Evolutionary conservation across 2,329 filamentous ascomycete species (phyloP), one percentile per base, ranked within the genome.

Genomic region (Fusarium protoensiforme): DNA sequence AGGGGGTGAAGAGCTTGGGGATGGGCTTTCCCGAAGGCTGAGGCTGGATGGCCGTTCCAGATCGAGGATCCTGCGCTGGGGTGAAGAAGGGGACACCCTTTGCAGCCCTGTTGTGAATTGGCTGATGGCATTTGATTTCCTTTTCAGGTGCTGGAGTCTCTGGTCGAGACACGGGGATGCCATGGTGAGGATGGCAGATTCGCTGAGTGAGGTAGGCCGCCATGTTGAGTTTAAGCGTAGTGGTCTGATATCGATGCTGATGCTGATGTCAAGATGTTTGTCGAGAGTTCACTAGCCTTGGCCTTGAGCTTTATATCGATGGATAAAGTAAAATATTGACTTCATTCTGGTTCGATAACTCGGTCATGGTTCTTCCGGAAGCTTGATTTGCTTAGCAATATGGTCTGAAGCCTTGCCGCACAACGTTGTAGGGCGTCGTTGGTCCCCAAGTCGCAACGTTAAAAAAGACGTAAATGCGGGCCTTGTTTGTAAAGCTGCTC

Each of bases 1-100:
- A 75, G 0, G 87, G 86, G 0, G 80, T 83, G 77, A 87, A 87
- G 24, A 87, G 81, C 67, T 87, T 89, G 1, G 88, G 86, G 8
- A 90, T 85, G 13, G 86, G 80, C 38, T 83, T 82, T 64, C 85
- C 84, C 3, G 46, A 83, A 65, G 87, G 79, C 62, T 88, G 27
- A 27, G 83, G 82, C 18, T 79, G 69, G 10, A 81, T 71, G 2
- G 85, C 85, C 7, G 84, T 84, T 4, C 87, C 87, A 0, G 84
- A 75, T 0, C 84, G 81, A 5, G 85, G 85, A 7, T 78, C 73
- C 72, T 88, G 87, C 14, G 79, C 83, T 2, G 87, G 86, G 0
- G 86, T 87, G 78, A 83, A 88, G 77, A 84, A 88, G 29, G 86
- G 83, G 60, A 86, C 74, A 3, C 75, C 73, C 63, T 81, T 74